Conservation (phyloP, 2,329 filamentous ascomycete species). For the Diaporthe citrichinensis region DNA sequence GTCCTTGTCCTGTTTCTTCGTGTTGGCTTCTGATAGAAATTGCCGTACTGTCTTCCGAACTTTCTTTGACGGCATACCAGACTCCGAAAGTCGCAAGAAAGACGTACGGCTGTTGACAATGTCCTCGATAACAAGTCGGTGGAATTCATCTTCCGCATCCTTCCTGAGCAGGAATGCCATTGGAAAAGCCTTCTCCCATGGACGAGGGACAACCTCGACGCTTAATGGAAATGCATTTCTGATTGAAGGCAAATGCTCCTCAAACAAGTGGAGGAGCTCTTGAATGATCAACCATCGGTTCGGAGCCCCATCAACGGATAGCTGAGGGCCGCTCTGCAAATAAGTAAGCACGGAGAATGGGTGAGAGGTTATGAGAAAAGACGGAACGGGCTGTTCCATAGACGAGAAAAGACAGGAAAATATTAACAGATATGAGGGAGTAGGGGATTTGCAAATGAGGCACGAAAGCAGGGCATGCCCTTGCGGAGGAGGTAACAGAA, state of each 20-base stretch:
- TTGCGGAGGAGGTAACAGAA: neutral
- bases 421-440: too few species aligned
- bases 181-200: conserved; percentile 61
- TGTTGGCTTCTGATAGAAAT: conserved; percentile 47
- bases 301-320: conserved; percentile 65
- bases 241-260: conserved; percentile 55
- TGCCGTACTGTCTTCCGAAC: conserved; percentile 20
- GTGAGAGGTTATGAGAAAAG: too few species aligned
- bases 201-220: conserved; percentile 62
- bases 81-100: conserved; percentile 52
- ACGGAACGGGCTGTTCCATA: too few species aligned
- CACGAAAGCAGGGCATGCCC: too few species aligned
- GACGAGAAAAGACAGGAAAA: too few species aligned
- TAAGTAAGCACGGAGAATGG: neutral
- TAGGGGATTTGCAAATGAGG: too few species aligned
- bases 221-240: conserved; percentile 53
- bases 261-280: conserved; percentile 56
- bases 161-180: conserved; percentile 68
- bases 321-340: conserved; percentile 58
- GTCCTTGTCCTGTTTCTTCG: conserved; percentile 39
- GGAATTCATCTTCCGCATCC: conserved; percentile 61
- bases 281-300: conserved; percentile 64
- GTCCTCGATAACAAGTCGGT: conserved; percentile 56
- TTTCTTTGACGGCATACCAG: conserved; percentile 42
- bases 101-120: conserved; percentile 52